Percentiles rank a stretch among this genome's conserved stretches.
These are phyloP conservation scores for Ampelocalamus luodianensis DNA, from an alignment of 176 grass and related monocot genomes.

Conservation along the genomic window DNA sequence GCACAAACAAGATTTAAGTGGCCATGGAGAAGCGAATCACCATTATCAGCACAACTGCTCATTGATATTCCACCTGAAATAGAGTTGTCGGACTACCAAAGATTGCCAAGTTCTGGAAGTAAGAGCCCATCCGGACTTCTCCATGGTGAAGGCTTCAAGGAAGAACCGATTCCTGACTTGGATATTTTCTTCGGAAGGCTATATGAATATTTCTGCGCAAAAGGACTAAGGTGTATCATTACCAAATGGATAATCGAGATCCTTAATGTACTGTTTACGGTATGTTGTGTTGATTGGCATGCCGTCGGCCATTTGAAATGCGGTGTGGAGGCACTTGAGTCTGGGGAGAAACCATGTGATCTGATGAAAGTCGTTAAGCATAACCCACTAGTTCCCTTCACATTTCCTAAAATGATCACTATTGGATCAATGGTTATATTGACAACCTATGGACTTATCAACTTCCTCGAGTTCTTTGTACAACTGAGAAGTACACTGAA, in stretches of 20 bases:
- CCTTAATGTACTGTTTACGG: conserved; percentile 83
- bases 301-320: conserved; percentile 72
- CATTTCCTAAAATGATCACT: conserved; percentile 83
- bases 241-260: conserved; percentile 94
- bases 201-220: conserved; percentile 89
- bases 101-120: conserved; percentile 58
- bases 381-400: conserved; percentile 80
- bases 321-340: conserved; percentile 90
- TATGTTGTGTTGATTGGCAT: conserved; percentile 95
- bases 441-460: conserved; percentile 82
- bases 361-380: conserved; percentile 76
- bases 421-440: conserved; percentile 88
- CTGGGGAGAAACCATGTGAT: conserved; percentile 86
- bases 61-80: conserved; percentile 71
- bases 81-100: conserved; percentile 81
- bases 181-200: conserved; percentile 94
- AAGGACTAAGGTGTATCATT: conserved; percentile 88
- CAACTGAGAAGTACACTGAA: conserved; percentile 79
- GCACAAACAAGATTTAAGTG: conserved; percentile 54
- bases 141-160: conserved; percentile 64
- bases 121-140: conserved; percentile 87
- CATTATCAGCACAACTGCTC: conserved; percentile 64
- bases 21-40: conserved; percentile 64
- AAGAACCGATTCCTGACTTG: conserved; percentile 73
- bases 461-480: conserved; percentile 96